phyloP scores from a whole-genome alignment of 345 rosid genomes.

The Ceriops zippeliana region DNA sequence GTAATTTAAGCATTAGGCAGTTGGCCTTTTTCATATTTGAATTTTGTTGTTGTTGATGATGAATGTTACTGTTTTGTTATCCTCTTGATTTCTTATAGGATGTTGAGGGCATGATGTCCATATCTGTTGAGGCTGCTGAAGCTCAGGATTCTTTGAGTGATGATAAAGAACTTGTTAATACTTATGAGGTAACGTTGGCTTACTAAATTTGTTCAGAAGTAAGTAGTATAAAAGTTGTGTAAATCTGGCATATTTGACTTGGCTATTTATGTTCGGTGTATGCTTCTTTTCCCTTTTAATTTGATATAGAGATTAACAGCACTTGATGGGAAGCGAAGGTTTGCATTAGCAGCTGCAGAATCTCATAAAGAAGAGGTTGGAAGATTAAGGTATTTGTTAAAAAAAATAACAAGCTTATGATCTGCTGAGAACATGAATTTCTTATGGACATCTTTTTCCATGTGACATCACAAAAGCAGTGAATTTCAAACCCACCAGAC shows the following conservation, averaged over 20 bases:
- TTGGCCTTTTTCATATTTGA: not conserved
- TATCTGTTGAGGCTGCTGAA: constrained; percentile 93
- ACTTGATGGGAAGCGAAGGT: constrained; percentile 95
- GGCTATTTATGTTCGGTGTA: not conserved
- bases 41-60: not conserved
- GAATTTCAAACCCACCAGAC: not conserved
- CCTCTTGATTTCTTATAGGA: constrained; percentile 47
- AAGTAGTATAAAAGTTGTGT: not conserved
- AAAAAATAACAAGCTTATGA: not conserved
- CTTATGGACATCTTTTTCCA: not conserved
- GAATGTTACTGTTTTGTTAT: not conserved
- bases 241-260: not conserved
- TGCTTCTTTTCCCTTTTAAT: constrained; percentile 8
- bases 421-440: not conserved
- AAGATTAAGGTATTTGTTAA: constrained; percentile 62
- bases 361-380: constrained; percentile 92
- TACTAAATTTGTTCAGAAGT: not conserved
- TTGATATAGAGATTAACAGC: constrained; percentile 83
- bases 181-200: constrained; percentile 69
- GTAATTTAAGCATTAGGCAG: not conserved
- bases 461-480: not conserved
- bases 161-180: constrained; percentile 88
- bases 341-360: constrained; percentile 90
- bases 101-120: constrained; percentile 99
- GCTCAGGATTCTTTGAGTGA: constrained; percentile 90